Conservation (phyloP, 441 rosid species). For the Pelargonium australe region DNA sequence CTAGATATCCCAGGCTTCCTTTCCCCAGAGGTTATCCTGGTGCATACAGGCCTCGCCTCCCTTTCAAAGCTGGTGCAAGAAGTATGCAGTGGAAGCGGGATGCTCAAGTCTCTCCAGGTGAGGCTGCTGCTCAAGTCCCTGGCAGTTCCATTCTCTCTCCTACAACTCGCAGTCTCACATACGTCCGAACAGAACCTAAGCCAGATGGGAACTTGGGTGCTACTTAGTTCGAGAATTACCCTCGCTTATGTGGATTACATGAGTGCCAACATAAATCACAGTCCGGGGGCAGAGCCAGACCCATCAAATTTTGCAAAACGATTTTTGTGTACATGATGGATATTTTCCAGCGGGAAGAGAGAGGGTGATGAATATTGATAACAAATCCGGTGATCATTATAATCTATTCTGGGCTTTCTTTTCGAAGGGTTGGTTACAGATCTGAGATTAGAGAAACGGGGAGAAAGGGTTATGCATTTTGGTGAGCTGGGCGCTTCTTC, state of each 20-base stretch:
- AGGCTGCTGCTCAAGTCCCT: conserved; percentile 28
- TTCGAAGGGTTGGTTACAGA: neutral
- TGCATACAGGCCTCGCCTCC: conserved; percentile 49
- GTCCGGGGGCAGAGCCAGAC: neutral
- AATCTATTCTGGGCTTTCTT: neutral
- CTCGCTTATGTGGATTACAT: neutral
- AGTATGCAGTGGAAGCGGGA: conserved; percentile 96
- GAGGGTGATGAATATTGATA: conserved; percentile 5
- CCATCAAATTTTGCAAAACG: conserved; percentile 9
- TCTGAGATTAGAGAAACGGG: neutral
- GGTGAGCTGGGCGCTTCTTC: conserved; percentile 1
- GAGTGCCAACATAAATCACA: neutral
- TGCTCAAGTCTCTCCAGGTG: conserved; percentile 38
- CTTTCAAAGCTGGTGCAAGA: conserved; percentile 61
- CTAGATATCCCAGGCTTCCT: conserved; percentile 56
- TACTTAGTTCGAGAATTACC: conserved; percentile 16
- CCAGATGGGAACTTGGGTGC: conserved; percentile 32
- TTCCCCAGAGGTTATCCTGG: conserved; percentile 54
- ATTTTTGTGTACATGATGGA: conserved; percentile 22
- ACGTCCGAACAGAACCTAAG: conserved; percentile 66
- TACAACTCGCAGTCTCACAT: conserved; percentile 60
- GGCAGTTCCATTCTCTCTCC: conserved; percentile 29
- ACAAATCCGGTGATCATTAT: neutral
- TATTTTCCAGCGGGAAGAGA: conserved; percentile 10
- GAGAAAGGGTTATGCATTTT: conserved; percentile 4